Conservation (phyloP, 1,284 basidiomycete species). For the Ceratobasidium sp. region DNA sequence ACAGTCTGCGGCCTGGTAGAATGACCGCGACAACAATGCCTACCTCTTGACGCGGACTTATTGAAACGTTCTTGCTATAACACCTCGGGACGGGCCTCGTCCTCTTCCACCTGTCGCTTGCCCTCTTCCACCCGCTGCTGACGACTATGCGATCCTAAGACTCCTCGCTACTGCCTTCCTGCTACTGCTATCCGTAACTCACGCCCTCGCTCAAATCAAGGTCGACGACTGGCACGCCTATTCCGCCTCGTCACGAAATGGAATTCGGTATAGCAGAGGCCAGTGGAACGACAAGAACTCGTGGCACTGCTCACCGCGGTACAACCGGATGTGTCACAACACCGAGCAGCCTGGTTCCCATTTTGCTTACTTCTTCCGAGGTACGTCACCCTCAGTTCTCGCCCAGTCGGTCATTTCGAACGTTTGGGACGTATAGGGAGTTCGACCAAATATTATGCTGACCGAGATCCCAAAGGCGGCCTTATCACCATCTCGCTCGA, state of each 20-base stretch:
- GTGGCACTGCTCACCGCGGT: not conserved
- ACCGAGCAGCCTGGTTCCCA: not conserved
- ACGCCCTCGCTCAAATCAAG: not conserved
- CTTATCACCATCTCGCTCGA: not conserved
- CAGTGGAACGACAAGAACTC: not conserved
- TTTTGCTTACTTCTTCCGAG: not conserved
- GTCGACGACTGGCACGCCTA: constrained; percentile 5
- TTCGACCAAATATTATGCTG: constrained; percentile 4
- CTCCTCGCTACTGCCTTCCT: not conserved
- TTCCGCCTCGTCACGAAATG: not conserved
- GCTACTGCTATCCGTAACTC: not conserved
- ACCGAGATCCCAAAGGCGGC: not conserved
- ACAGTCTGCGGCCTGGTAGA: too few species aligned
- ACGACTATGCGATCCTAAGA: not conserved
- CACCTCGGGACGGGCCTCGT: too few species aligned
- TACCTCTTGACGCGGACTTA: too few species aligned
- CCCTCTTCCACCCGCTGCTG: too few species aligned
- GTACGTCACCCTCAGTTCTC: not conserved
- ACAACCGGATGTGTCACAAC: not conserved
- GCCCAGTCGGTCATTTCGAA: too few species aligned
- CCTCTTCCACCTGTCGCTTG: too few species aligned
- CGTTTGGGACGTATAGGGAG: not conserved
- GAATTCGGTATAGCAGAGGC: not conserved
- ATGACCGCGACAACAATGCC: too few species aligned
- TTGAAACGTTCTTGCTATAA: too few species aligned